A percentile compares a stretch with the other conserved stretches of the same genome.
phyloP scores from a whole-genome alignment of 345 rosid genomes.

The Populus tremula region DNA sequence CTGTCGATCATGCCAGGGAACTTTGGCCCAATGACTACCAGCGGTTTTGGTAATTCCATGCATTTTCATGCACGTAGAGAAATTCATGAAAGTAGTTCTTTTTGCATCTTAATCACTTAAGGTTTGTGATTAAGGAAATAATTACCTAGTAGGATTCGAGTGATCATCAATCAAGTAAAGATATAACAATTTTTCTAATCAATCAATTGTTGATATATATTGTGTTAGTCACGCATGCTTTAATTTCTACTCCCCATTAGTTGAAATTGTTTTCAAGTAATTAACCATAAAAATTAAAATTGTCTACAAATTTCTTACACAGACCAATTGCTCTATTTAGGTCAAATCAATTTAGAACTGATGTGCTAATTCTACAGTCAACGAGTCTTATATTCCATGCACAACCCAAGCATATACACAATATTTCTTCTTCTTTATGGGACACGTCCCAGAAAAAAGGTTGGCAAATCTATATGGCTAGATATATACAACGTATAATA shows the following conservation, averaged over 20 bases:
- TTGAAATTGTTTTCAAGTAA: background rate
- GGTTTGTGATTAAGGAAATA: background rate
- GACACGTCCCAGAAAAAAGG: background rate
- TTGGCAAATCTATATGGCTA: background rate
- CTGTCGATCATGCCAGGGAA: constrained; percentile 53
- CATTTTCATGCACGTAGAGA: constrained; percentile 33
- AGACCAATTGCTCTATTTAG: background rate
- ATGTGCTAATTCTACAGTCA: too few relatives aligned
- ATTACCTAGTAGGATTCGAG: background rate
- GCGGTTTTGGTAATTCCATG: constrained; percentile 59
- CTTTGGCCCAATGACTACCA: constrained; percentile 66
- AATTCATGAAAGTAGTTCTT: background rate
- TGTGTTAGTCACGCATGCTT: background rate
- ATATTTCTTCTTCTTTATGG: background rate
- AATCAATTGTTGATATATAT: background rate
- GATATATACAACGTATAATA: background rate
- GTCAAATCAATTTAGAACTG: background rate
- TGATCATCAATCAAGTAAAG: background rate
- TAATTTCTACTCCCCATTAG: background rate
- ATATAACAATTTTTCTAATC: background rate
- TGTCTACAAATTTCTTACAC: background rate
- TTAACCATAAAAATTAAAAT: too few relatives aligned
- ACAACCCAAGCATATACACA: background rate
- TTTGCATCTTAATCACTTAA: background rate
- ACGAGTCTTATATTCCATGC: too few relatives aligned